Evolutionary conservation across 1,284 basidiomycete species (phyloP).

Genomic region (Hymenochaete sp.): DNA sequence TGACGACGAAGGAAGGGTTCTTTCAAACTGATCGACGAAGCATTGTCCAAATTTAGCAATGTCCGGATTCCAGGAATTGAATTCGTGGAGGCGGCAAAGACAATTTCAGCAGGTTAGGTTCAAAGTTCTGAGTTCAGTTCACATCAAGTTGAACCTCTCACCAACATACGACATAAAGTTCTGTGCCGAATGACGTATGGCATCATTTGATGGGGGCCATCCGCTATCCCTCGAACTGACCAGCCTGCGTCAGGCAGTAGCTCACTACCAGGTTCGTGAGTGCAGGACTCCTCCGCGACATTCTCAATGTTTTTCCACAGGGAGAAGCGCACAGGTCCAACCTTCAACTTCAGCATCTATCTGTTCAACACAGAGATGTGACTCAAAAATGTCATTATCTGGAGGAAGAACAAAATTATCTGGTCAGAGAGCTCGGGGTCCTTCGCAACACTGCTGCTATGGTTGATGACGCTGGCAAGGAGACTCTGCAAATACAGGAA

Average conservation of each 20-base stretch:
- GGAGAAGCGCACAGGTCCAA: slow-evolving; percentile 59
- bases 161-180: too few relatives aligned
- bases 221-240: slow-evolving; percentile 58
- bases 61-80: too few relatives aligned
- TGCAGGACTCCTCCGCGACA: slow-evolving; percentile 10
- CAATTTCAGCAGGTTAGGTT: too few relatives aligned
- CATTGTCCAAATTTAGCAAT: too few relatives aligned
- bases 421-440: slow-evolving; percentile 43
- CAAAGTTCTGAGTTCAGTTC: too few relatives aligned
- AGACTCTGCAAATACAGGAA: slow-evolving; percentile 46
- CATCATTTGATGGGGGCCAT: slow-evolving; percentile 36
- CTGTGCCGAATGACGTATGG: slow-evolving; percentile 4
- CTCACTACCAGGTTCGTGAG: slow-evolving; percentile 52
- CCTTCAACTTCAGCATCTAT: slow-evolving; percentile 54
- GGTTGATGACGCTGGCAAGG: slow-evolving; percentile 26
- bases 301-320: slow-evolving; percentile 30
- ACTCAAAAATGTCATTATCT: slow-evolving; percentile 41
- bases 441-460: slow-evolving; percentile 44
- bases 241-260: slow-evolving; percentile 53
- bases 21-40: too few relatives aligned
- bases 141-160: too few relatives aligned
- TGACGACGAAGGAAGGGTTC: too few relatives aligned
- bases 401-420: slow-evolving; percentile 47
- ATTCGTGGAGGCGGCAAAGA: too few relatives aligned
- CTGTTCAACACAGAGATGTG: slow-evolving; percentile 42